These are phyloP conservation scores for Podospora pseudoanserina DNA, from an alignment of 495 filamentous ascomycete genomes.

Conservation along the genomic window DNA sequence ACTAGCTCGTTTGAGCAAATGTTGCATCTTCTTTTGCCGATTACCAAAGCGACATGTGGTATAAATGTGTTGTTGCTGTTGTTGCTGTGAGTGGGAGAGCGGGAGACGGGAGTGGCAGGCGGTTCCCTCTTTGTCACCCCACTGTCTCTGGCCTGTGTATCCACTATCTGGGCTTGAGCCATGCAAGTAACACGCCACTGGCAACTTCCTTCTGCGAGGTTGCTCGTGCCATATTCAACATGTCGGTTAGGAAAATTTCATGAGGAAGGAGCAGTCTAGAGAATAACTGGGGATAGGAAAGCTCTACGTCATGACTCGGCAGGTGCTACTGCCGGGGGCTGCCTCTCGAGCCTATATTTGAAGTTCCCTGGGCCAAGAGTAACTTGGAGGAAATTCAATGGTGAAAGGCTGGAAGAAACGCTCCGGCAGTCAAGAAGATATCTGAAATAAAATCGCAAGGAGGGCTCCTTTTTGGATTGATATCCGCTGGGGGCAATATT, in stretches of 20 bases:
- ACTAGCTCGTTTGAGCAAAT: background rate
- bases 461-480: background rate
- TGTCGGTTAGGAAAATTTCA: background rate
- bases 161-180: constrained; percentile 2
- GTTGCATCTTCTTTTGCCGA: background rate
- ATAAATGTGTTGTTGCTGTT: background rate
- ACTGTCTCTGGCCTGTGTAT: constrained; percentile 4
- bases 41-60: background rate
- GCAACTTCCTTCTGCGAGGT: background rate
- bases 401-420: no score
- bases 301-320: constrained; percentile 6
- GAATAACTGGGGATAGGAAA: background rate
- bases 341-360: background rate
- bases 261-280: background rate
- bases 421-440: background rate
- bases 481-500: background rate
- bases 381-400: background rate
- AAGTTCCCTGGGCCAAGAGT: background rate
- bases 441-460: background rate
- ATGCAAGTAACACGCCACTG: constrained; percentile 15
- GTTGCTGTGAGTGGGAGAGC: background rate
- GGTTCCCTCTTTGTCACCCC: constrained; percentile 1
- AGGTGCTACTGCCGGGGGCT: background rate
- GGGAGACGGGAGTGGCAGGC: background rate
- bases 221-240: background rate